Evolutionary conservation across 768 basidiomycete species (phyloP), one percentile per base, ranked within the genome.

Genomic region (Trametes gibbosa): DNA sequence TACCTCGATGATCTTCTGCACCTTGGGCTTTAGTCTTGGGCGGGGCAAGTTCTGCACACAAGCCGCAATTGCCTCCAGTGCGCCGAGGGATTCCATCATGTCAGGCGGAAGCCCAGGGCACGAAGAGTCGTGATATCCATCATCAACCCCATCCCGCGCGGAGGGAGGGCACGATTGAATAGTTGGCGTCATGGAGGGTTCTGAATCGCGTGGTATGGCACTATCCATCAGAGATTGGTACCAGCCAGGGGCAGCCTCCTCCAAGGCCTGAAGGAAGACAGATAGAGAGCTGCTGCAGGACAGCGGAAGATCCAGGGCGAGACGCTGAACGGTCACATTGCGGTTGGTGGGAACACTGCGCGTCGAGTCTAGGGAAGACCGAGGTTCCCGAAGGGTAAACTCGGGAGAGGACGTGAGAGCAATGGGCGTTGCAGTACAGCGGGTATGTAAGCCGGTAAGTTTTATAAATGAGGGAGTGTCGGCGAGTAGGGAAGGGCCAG

Each of bases 171-270:
- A 23, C 10, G 16, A 5, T 17, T n/a, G n/a, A 13, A 35, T 4
- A 19, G 52, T 12, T 4, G 39, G 5, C 6, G 29, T 19, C 25
- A 17, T 27, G 34, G 29, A 12, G 13, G 19, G 29, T 19, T 50
- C 46, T 1, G 24, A 42, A 3, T 40, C 50, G 21, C 27, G 50
- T 3, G 61, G 51, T 12, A 34, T 21, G 7, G 50, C 61, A 23
- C 50, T 53, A 3, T 62, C 61, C 61, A 62, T 62, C 39, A 62
- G 61, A 23, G 61, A 62, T 21, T 57, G 55, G 29, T 62, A 62
- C 61, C 61, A 62, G 29, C 61, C 61, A 42, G 61, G 61, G 10
- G 61, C 56, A 8, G 61, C 56, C 16, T 62, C 61, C 39, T 62
- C 61, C 10, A 62, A 40, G 5, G 61, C 61, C 17, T 53, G 50